phyloP scores from a whole-genome alignment of 2,329 filamentous ascomycete genomes.

The Fusarium setosum region DNA sequence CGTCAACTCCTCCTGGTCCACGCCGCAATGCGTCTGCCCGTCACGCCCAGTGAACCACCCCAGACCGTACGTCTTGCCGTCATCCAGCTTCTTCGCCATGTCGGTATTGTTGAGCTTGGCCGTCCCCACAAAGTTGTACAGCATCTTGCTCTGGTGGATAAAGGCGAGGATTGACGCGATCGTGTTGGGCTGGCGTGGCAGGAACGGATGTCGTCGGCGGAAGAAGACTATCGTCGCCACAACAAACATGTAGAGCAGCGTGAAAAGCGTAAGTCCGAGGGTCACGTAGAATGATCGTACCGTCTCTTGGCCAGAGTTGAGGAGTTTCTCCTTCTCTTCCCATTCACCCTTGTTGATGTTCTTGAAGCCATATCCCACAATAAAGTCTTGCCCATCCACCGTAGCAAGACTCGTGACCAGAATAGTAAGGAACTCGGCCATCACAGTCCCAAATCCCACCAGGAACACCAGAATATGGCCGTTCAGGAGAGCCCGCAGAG shows the following conservation, averaged over 20 bases:
- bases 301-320: constrained; percentile 69
- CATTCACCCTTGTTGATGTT: constrained; percentile 16
- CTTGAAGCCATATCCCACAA: constrained; percentile 45
- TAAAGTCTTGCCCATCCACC: constrained; percentile 72
- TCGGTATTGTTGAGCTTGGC: constrained; percentile 69
- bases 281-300: constrained; percentile 74
- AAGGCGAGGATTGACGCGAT: constrained; percentile 82
- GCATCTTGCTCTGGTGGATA: constrained; percentile 84
- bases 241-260: constrained; percentile 73
- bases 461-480: constrained; percentile 73
- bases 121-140: constrained; percentile 79
- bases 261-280: constrained; percentile 69
- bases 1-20: constrained; percentile 80
- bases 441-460: constrained; percentile 76
- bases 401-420: constrained; percentile 73
- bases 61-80: constrained; percentile 74
- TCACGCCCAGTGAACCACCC: constrained; percentile 83
- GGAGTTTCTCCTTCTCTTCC: constrained; percentile 38
- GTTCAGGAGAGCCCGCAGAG: constrained; percentile 71
- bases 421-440: constrained; percentile 80
- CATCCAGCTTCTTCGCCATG: constrained; percentile 71
- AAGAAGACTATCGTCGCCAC: constrained; percentile 70
- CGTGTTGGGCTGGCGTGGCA: constrained; percentile 82
- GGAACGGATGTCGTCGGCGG: constrained; percentile 74
- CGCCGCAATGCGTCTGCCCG: constrained; percentile 78